Base-by-base conservation (phyloP, 441 rosid species). In the Bruguiera hainesii region DNA sequence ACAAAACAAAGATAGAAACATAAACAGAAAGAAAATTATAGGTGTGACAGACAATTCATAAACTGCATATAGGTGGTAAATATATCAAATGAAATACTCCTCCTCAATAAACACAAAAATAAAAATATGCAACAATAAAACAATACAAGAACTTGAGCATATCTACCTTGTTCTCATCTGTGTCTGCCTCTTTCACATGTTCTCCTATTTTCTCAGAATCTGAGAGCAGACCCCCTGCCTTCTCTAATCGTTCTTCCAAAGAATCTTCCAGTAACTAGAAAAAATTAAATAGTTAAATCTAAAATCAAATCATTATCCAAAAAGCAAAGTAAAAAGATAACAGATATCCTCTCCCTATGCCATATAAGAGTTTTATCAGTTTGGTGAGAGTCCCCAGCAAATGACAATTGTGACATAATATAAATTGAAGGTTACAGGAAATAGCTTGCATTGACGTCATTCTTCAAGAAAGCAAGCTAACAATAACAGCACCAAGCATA, bases 181-280 rank as follows among this genome's bases (percentile, higher is more conserved):
- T 51, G 26, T 93, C 98, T 33, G 82, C 93, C 35, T 89, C 99
- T 84, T 89, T 93, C 72, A 74, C 77, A 78, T 92, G 98, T 78
- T 86, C 95, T 65, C 90, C 93, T 18, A 81, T 78, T 77, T 93
- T 90, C 65, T 96, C 97, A 68, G 91, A 84, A 80, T 93, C 98
- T 64, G 94, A 82, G 33, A 80, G 89, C 62, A 86, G 77, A 77
- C 81, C 81, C 30, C 94, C 98, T 0, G 83, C 81, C 81, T 89
- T 93, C 80, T 93, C 97, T 66, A 93, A 81, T 72, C 87, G 90
- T 60, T 88, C 97, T 82, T 96, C 99, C 58, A 96, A 69, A 53
- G 91, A 85, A 81, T 93, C 97, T 80, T 96, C 99, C 51, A 96
- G 98, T 80, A 93, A 80, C 99, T 96, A 68, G n/a, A 70, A 70